Base-by-base conservation (phyloP, 2,329 filamentous ascomycete genomes). In the Cercospora berteroae region DNA sequence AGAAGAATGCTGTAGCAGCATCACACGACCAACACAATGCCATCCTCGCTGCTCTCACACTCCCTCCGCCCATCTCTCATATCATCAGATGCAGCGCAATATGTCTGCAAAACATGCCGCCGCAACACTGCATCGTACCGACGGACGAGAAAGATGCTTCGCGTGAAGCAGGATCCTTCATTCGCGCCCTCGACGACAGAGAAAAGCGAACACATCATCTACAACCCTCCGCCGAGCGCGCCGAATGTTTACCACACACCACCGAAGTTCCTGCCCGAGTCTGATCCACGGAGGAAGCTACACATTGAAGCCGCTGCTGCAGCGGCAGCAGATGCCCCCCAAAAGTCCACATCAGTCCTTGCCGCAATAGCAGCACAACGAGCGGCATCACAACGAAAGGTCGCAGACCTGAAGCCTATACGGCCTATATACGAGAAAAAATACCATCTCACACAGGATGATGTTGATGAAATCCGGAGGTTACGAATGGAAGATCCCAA, bases 231-330 rank as follows among this genome's bases (percentile, higher is more conserved):
- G 0, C 87, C 87, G 6, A 86, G 86, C 29, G 84, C 86, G 6
- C 88, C 88, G 7, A 87, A 83, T 68, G 84, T 87, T 25, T 88
- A 87, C 74, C 86, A 89, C 75, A 90, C 88, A 1, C 88, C 88
- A 1, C 79, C 83, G 29, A 88, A 88, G 71, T 90, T 90, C 76
- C 82, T 90, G 7, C 88, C 88, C 5, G 76, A 81, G 63, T 80
- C 82, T 70, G 88, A 90, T 78, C 80, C 82, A 23, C 82, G 88
- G 65, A 66, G 71, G 59, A 65, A 65, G 52, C 50, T 72, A 27
- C 61, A 71, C 55, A 61, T 44, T 12, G 63, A 66, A 58, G 65
- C 68, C 23, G 67, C 67, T 50, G 63, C 76, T 58, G 69, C 73
- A 33, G 65, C 71, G 29, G 67, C 70, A 55, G 60, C 68, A 48